phyloP scores from a whole-genome alignment of 1,284 basidiomycete genomes.

The Sporisorium iseilematis-ciliati region DNA sequence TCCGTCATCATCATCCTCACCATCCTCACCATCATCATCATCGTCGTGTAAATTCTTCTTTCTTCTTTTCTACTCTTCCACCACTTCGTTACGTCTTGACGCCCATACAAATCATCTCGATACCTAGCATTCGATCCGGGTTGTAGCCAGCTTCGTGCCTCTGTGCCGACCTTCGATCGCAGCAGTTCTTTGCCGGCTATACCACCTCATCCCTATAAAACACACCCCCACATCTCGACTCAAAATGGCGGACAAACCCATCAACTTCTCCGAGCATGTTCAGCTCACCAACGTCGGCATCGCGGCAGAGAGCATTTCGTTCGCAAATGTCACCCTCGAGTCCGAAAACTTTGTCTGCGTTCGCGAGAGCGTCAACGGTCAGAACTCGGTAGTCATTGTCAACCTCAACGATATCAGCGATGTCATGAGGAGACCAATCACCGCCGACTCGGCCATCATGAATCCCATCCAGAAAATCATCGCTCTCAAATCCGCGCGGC shows the following conservation, averaged over 20 bases:
- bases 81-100: conserved; percentile 4
- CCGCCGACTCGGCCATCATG: conserved; percentile 99
- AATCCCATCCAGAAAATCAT: conserved; percentile 97
- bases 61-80: conserved; percentile 11
- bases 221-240: conserved; percentile 3
- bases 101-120: conserved; percentile 16
- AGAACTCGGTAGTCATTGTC: conserved; percentile 67
- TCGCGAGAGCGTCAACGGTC: conserved; percentile 74
- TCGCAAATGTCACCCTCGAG: conserved; percentile 95
- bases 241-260: conserved; percentile 69
- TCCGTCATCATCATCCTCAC: neutral
- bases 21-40: conserved; percentile 7
- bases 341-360: conserved; percentile 97
- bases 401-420: conserved; percentile 67
- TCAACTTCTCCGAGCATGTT: conserved; percentile 64
- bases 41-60: conserved; percentile 38
- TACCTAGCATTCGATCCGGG: conserved; percentile 12
- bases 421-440: conserved; percentile 89
- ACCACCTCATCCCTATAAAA: neutral
- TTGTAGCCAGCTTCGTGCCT: conserved; percentile 11
- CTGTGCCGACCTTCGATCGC: neutral
- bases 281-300: conserved; percentile 96
- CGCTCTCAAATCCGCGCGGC: conserved; percentile 83
- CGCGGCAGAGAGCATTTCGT: conserved; percentile 95
- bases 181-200: too few relatives aligned